phyloP scores from a whole-genome alignment of 768 basidiomycete genomes.

The Agrocybe pediades region DNA sequence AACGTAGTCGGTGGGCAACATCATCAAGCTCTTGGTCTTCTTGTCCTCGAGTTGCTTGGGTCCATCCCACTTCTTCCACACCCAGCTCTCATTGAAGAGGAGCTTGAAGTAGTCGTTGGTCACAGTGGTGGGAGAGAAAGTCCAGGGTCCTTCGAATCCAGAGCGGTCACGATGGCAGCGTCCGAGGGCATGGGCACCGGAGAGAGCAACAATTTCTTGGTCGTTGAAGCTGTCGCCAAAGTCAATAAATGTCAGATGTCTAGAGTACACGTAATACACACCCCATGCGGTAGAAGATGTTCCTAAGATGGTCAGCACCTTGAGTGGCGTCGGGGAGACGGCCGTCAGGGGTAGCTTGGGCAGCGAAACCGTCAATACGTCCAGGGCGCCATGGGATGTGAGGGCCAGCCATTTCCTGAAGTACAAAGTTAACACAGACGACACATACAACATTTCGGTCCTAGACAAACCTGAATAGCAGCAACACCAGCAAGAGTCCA shows the following conservation, averaged over 20 bases:
- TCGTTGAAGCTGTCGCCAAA: constrained; percentile 70
- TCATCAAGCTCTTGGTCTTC: constrained; percentile 88
- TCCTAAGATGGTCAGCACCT: constrained; percentile 83
- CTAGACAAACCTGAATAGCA: constrained; percentile 64
- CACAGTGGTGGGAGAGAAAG: constrained; percentile 88
- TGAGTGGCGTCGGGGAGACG: constrained; percentile 87
- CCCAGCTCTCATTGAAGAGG: constrained; percentile 88
- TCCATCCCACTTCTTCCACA: constrained; percentile 95
- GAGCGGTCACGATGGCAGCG: constrained; percentile 88
- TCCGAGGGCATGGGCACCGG: constrained; percentile 93
- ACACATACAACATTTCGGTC: not conserved
- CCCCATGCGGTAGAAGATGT: constrained; percentile 93
- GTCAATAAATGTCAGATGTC: not conserved
- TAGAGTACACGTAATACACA: constrained; percentile 18
- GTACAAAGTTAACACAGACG: not conserved
- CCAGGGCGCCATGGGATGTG: constrained; percentile 94
- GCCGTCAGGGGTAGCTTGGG: constrained; percentile 81
- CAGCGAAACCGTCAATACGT: constrained; percentile 81
- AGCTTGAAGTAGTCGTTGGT: constrained; percentile 88
- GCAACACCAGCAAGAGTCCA: constrained; percentile 96
- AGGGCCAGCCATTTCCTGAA: constrained; percentile 87
- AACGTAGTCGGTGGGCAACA: constrained; percentile 93
- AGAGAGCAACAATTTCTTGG: constrained; percentile 95
- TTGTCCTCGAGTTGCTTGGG: constrained; percentile 95
- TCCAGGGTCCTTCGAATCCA: constrained; percentile 87